Evolutionary conservation across 805 yeast species (phyloP).

Genomic region (Candida tallmaniae): DNA sequence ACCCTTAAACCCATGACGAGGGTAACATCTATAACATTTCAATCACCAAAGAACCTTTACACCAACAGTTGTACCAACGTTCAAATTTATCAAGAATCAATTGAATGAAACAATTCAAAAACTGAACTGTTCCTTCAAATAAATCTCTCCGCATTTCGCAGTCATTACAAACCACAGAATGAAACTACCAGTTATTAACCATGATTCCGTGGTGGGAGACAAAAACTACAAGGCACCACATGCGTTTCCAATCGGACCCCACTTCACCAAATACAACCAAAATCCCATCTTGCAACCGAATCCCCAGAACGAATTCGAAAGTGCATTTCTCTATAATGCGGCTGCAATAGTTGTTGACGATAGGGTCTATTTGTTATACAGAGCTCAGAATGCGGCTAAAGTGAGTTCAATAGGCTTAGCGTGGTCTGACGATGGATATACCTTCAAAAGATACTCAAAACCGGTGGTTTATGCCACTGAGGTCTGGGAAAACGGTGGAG

Average conservation of each 20-base stretch:
- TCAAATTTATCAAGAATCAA: no score
- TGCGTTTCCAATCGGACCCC: conserved; percentile 38
- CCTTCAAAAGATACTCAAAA: conserved; percentile 23
- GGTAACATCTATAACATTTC: no score
- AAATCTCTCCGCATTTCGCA: no score
- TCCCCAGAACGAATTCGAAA: conserved; percentile 33
- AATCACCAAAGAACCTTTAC: no score
- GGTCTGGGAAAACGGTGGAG: conserved; percentile 37
- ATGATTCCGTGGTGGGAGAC: conserved; percentile 27
- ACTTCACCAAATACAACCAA: conserved; percentile 26
- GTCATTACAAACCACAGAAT: conserved; percentile 10
- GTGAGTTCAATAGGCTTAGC: conserved; percentile 36
- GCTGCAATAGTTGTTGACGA: conserved; percentile 38
- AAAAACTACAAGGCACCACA: conserved; percentile 27
- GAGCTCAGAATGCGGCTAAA: conserved; percentile 34
- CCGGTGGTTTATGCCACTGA: conserved; percentile 36
- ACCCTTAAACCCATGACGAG: no score
- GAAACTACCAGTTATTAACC: conserved; percentile 24
- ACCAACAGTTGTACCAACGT: no score
- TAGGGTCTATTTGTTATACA: conserved; percentile 31
- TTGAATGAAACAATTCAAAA: no score
- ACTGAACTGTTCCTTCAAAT: no score
- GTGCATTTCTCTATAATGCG: conserved; percentile 38
- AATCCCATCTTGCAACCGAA: conserved; percentile 38
- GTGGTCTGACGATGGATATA: conserved; percentile 36